Base-by-base conservation (phyloP, 2,329 filamentous ascomycete species). In the Lasiodiplodia sp. region DNA sequence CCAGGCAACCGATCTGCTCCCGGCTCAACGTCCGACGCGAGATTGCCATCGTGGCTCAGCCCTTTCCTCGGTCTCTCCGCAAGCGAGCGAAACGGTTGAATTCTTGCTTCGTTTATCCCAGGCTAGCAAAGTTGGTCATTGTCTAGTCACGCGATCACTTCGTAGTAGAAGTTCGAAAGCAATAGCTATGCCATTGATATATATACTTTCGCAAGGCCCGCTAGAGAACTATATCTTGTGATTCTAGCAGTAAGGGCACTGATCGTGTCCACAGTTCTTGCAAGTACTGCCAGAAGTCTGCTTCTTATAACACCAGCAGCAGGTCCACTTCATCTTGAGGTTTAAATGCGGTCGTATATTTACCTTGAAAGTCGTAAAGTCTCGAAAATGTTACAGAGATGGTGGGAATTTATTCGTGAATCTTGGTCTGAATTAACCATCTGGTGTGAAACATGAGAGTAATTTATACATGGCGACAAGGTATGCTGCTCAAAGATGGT, bases 281-380 rank as follows among this genome's bases (percentile, higher is more conserved):
- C 57, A 60, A 10, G 6, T n/a, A 14, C 16, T 28, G 8, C 28
- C 31, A 18, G 52, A 31, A 34, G 52, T 6, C 8, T 57, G 31
- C 16, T 34, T 21, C 57, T 47, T 60, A 23, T n/a, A 60, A 38
- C 57, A 60, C 57, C 57, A 60, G 57, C 57, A 60, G 38, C 57
- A 60, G 16, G 34, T 60, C 57, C 57, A 60, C 10, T 14, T 10
- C 57, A 60, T 60, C 1, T 2, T 60, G 23, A 40, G 5, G 3
- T 31, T 8, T 3, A 4, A 10, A 2, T 31, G 38, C 11, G 21
- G 6, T 34, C 14, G 6, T 60, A 21, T 8, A 4, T 34, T 38
- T 57, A 57, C 55, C n/a, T n/a, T 40, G 7, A 34, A 34, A 28
- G 28, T 28, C 28, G 53, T 18, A 57, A 38, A 57, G n/a, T 18